These are phyloP conservation scores for Echium plantagineum DNA, from an alignment of 257 asterid genomes.

Conservation along the genomic window DNA sequence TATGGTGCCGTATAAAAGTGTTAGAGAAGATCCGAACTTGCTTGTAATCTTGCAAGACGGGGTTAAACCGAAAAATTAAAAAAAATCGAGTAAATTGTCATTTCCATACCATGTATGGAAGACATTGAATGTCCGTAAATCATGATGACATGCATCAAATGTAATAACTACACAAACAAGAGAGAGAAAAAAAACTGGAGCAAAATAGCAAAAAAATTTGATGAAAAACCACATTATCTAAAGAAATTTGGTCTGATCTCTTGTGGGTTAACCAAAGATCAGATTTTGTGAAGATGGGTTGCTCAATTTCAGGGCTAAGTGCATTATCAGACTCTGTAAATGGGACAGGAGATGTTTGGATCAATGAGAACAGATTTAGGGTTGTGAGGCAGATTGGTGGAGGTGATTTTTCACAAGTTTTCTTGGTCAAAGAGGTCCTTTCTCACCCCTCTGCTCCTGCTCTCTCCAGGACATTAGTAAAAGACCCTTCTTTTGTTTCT, in stretches of 20 bases:
- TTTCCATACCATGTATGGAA: too few species aligned
- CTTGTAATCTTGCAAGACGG: too few species aligned
- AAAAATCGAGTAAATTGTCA: too few species aligned
- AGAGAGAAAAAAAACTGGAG: not conserved
- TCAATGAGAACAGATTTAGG: constrained; percentile 90
- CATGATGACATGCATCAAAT: too few species aligned
- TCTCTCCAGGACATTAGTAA: constrained; percentile 56
- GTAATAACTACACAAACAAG: too few species aligned
- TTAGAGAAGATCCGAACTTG: too few species aligned
- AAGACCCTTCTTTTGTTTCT: constrained; percentile 46
- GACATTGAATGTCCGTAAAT: too few species aligned
- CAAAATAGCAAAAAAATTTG: not conserved
- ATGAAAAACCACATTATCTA: constrained; percentile 4
- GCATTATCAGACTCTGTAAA: constrained; percentile 66
- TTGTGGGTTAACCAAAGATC: not conserved
- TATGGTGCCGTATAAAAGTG: too few species aligned
- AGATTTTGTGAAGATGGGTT: constrained; percentile 47
- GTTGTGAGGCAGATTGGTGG: constrained; percentile 83
- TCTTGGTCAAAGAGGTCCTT: constrained; percentile 73
- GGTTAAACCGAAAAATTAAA: too few species aligned
- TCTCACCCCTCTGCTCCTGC: constrained; percentile 64
- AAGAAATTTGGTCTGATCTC: not conserved
- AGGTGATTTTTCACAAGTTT: constrained; percentile 96
- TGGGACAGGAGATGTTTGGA: constrained; percentile 93
- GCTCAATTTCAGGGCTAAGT: constrained; percentile 89